A percentile compares a stretch with the other conserved stretches of the same genome.
phyloP scores from a whole-genome alignment of 1,284 basidiomycete species.

The Takashimella tepidaria region DNA sequence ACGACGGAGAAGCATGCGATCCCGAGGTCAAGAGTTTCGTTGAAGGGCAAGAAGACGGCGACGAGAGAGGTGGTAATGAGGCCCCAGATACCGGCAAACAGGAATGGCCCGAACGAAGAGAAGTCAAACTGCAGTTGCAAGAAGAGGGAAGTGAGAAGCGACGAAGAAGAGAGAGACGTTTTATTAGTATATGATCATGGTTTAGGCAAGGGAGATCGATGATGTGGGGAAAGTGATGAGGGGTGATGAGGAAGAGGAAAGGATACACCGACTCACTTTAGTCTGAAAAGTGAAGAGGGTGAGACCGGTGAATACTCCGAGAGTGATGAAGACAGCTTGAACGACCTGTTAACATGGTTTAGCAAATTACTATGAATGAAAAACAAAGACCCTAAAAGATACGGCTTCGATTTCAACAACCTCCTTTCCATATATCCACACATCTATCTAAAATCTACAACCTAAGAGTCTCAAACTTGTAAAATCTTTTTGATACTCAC shows the following conservation, averaged over 20 bases:
- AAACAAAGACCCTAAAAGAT: neutral
- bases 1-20: constrained; percentile 43
- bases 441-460: neutral
- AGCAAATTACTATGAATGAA: neutral
- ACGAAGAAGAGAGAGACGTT: constrained; percentile 8
- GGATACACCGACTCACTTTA: constrained; percentile 44
- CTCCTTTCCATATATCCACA: neutral
- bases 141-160: constrained; percentile 8
- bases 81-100: constrained; percentile 45
- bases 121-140: constrained; percentile 39
- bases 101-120: constrained; percentile 41
- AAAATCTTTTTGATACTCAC: constrained; percentile 24
- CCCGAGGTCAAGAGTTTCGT: constrained; percentile 42
- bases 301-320: constrained; percentile 53
- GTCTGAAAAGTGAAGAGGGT: constrained; percentile 53
- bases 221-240: too few species aligned
- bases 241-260: too few species aligned
- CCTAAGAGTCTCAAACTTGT: too few species aligned
- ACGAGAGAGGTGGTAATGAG: constrained; percentile 41
- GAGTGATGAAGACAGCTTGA: constrained; percentile 53
- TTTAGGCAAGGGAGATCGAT: too few species aligned
- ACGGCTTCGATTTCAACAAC: too few species aligned
- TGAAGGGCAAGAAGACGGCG: constrained; percentile 47
- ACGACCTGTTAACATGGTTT: constrained; percentile 46
- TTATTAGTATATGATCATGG: too few species aligned